phyloP scores from a whole-genome alignment of 495 filamentous ascomycete genomes.

The Neurospora sp. region DNA sequence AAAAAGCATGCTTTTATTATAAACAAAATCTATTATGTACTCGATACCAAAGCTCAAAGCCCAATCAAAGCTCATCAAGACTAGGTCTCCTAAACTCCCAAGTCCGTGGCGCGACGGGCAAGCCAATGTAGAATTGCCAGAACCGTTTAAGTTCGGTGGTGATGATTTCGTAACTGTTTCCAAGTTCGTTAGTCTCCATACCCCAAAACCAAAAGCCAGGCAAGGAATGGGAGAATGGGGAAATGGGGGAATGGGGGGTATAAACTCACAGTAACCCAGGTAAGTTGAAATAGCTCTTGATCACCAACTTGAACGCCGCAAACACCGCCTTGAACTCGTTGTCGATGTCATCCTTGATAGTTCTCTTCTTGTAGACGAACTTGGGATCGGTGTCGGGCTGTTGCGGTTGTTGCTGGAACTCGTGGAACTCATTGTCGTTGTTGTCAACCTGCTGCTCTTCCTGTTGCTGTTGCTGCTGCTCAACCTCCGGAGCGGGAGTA shows the following conservation, averaged over 20 bases:
- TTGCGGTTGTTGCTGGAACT: slow-evolving; percentile 4
- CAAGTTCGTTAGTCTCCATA: too few species aligned
- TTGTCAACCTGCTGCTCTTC: slow-evolving; percentile 9
- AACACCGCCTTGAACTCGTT: slow-evolving; percentile 54
- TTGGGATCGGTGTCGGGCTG: slow-evolving; percentile 1
- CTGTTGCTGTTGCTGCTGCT: neutral
- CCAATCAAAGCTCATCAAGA: slow-evolving; percentile 40
- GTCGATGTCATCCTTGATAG: slow-evolving; percentile 47
- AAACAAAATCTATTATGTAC: too few species aligned
- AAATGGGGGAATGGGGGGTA: neutral
- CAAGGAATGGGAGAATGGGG: neutral
- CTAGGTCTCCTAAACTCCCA: slow-evolving; percentile 53
- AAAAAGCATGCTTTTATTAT: neutral
- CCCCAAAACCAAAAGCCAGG: too few species aligned
- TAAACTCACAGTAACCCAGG: slow-evolving; percentile 62
- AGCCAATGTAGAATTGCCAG: slow-evolving; percentile 71
- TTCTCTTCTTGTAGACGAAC: slow-evolving; percentile 12
- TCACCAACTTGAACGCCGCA: slow-evolving; percentile 50
- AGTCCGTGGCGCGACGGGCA: slow-evolving; percentile 56
- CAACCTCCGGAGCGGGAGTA: neutral
- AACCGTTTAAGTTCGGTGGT: slow-evolving; percentile 50
- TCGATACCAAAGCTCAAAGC: slow-evolving; percentile 38
- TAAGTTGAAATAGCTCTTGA: slow-evolving; percentile 58
- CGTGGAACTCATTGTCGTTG: slow-evolving; percentile 24
- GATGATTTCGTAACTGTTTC: slow-evolving; percentile 43